phyloP scores from a whole-genome alignment of 805 yeast genomes.

The Candida tammaniensis region DNA sequence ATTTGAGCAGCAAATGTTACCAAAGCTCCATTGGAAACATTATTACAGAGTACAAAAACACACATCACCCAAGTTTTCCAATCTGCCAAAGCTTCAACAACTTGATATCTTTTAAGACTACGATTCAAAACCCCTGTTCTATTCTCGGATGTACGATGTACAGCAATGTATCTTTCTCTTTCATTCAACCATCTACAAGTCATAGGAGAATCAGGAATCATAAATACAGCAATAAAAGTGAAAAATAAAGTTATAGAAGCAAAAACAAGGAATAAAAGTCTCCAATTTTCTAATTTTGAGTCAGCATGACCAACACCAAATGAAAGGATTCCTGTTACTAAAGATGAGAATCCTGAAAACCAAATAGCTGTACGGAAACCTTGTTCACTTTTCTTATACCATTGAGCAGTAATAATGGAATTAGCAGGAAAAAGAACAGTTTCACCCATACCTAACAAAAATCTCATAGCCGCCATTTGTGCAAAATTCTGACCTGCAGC shows the following conservation, averaged over 20 bases:
- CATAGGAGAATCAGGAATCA: slow-evolving; percentile 38
- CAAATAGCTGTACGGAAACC: slow-evolving; percentile 23
- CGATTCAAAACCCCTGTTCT: slow-evolving; percentile 42
- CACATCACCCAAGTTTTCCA: slow-evolving; percentile 35
- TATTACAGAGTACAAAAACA: slow-evolving; percentile 22
- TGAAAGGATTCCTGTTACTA: slow-evolving; percentile 42
- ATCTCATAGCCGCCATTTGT: slow-evolving; percentile 20
- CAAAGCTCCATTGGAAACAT: slow-evolving; percentile 36
- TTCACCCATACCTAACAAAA: slow-evolving; percentile 22
- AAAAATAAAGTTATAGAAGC: slow-evolving; percentile 56
- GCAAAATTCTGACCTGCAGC: slow-evolving; percentile 47
- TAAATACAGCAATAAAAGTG: slow-evolving; percentile 45
- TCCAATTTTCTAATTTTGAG: slow-evolving; percentile 55
- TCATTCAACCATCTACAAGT: slow-evolving; percentile 36
- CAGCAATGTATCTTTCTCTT: slow-evolving; percentile 31
- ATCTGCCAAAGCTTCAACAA: slow-evolving; percentile 33
- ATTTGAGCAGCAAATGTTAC: slow-evolving; percentile 42
- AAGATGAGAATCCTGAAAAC: slow-evolving; percentile 48
- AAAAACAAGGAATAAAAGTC: slow-evolving; percentile 52
- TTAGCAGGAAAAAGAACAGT: slow-evolving; percentile 34
- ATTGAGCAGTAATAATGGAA: slow-evolving; percentile 27
- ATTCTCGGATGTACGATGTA: slow-evolving; percentile 28
- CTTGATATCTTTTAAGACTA: slow-evolving; percentile 34
- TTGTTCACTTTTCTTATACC: slow-evolving; percentile 20
- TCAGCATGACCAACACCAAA: slow-evolving; percentile 29